Base-by-base conservation (phyloP, 495 filamentous ascomycete species). In the Tuber melanosporum region DNA sequence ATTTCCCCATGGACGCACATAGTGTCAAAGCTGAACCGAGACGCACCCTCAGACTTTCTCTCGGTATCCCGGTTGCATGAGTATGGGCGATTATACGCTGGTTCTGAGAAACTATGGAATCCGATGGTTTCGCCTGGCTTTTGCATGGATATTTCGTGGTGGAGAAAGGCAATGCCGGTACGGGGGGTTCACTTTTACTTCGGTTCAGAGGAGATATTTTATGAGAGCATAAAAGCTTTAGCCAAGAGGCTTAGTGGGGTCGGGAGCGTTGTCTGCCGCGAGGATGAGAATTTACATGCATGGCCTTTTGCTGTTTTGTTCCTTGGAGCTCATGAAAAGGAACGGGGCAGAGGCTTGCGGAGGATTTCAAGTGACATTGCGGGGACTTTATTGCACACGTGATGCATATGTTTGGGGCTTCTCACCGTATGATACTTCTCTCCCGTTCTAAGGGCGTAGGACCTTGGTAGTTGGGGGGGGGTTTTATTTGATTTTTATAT, bases 281-380 rank as follows among this genome's bases (percentile, higher is more conserved):
- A 91, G 78, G 83, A 85, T 49, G 91, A 88, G 7, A 90, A 87
- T 36, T 89, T 94, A 74, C 92, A 94, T 85, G 91, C 91, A 17
- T 94, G 92, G 92, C 92, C 92, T 20, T 90, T 94, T 42, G 92
- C 90, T 22, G 87, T 87, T 46, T 81, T 93, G 69, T 94, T 93
- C 82, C 84, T 94, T 26, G 89, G 89, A 72, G 85, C 86, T 69
- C 87, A 86, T 39, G 82, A 84, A 69, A 85, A 86, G n/a, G 86
- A 88, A 83, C 85, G 92, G 76, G 84, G 87, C 77, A 86, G 86
- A 69, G 91, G 91, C 17, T 80, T 94, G 77, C 85, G 82, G 73
- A 81, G 84, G 79, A 85, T 93, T 73, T 79, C 78, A 22, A 52
- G 45, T 22, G 78, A 77, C 49, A 81, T 82, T 74, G 74, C 77